Base-by-base conservation (phyloP, 2,329 filamentous ascomycete species). In the Colletotrichum shisoi region DNA sequence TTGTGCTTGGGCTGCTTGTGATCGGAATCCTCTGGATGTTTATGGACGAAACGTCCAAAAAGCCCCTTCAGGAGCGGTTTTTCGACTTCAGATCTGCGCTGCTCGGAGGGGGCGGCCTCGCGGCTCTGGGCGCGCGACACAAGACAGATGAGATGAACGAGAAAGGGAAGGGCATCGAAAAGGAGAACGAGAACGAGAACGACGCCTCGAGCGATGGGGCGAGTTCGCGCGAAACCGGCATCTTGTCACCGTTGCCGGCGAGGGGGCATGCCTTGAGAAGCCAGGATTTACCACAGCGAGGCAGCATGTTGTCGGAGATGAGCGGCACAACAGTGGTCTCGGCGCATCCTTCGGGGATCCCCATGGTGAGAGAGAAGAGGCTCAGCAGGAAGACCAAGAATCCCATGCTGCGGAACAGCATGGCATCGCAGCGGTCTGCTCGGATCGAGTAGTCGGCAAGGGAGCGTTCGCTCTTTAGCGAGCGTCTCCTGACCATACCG, bases 1-100 rank as follows among this genome's bases (percentile, higher is more conserved):
- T 88, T 6, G 75, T 89, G 3, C 74, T 92, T 1, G 73, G 83
- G 6, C 77, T 81, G 7, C 78, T 91, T 45, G 68, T 89, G 27
- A 81, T 81, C 1, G 86, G 86, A n/a, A 72, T 82, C 7, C 51
- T 78, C 6, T 85, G 82, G 76, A 77, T 86, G 69, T 64, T 85
- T 19, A 64, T 79, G 21, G 85, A 87, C 69, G 84, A 87, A 71
- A 77, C 73, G 6, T 78, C 75, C 1, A 73, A 77, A 17, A 74
- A 75, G 65, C 72, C 75, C 0, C 63, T 74, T 1, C 34, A 74
- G 8, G 70, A 79, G 51, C 79, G 79, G 42, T 69, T 78, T 31
- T 73, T 71, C 9, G 76, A 71, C 19, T 71, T 76, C 45, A 63
- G 69, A 1, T 68, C 67, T 19, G 45, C 59, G 13, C 46, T 70